Conservation (phyloP, 441 rosid species). For the Populus hybrid region DNA sequence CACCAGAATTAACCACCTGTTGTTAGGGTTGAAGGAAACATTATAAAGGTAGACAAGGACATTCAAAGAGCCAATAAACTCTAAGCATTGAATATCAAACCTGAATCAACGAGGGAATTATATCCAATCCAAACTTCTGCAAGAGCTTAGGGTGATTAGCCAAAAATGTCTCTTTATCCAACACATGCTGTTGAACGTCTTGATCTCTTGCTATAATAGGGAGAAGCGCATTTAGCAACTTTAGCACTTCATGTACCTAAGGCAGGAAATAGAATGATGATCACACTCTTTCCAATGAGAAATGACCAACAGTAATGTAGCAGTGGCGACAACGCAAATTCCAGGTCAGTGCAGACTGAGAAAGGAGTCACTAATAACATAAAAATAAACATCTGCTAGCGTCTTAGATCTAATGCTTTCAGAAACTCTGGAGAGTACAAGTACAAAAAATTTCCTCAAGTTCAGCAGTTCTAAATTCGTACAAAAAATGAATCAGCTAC, state of each 20-base stretch:
- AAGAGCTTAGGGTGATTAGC: constrained; percentile 60
- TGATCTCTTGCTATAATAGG: constrained; percentile 49
- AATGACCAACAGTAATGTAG: not conserved
- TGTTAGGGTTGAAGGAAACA: constrained; percentile 13
- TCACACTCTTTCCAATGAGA: not conserved
- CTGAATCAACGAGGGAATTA: constrained; percentile 80
- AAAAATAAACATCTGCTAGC: not conserved
- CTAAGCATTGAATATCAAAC: constrained; percentile 36
- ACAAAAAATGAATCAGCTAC: not conserved
- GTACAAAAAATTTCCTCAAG: not conserved
- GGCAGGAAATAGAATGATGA: constrained; percentile 14
- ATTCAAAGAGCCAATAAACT: constrained; percentile 11
- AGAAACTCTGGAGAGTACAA: not conserved
- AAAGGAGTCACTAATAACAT: not conserved
- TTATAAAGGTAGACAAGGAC: constrained; percentile 14
- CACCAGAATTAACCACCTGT: constrained; percentile 93
- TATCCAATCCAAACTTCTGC: constrained; percentile 57
- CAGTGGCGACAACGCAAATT: not conserved
- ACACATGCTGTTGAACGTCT: constrained; percentile 41
- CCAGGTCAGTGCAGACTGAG: not conserved
- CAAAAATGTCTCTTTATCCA: constrained; percentile 67
- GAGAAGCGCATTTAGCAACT: constrained; percentile 84
- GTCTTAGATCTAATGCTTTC: not conserved
- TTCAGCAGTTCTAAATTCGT: not conserved
- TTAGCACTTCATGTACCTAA: constrained; percentile 89